A percentile compares a stretch with the other conserved stretches of the same genome.
Evolutionary conservation across 345 rosid genomes (phyloP).

Genomic region (Eucalyptus cloeziana): DNA sequence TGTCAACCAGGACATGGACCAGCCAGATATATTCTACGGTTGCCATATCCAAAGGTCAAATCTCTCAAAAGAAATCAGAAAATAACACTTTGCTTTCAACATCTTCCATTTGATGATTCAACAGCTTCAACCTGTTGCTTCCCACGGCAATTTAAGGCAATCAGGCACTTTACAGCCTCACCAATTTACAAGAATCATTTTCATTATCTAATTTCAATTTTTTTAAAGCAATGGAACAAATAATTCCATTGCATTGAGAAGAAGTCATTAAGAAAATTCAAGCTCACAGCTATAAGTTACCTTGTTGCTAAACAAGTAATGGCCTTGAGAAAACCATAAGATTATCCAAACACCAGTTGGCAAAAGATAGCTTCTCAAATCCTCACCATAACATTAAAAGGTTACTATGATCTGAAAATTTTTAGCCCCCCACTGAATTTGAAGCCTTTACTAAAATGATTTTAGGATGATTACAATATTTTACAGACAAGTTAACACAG

Average conservation of each 20-base stretch:
- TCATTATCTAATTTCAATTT: background rate
- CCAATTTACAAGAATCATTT: background rate
- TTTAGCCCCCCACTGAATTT: background rate
- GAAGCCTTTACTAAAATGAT: background rate
- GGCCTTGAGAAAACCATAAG: background rate
- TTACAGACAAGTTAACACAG: background rate
- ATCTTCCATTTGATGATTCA: background rate
- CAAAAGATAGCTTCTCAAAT: background rate
- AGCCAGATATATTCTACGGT: background rate
- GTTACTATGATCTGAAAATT: background rate
- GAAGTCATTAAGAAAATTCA: background rate
- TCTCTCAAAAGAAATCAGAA: background rate
- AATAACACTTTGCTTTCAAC: background rate
- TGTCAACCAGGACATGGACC: background rate
- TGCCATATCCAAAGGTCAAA: background rate
- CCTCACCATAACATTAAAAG: background rate
- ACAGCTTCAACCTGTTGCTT: background rate
- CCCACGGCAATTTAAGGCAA: background rate
- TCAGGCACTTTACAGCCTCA: background rate
- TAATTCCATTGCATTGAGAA: background rate
- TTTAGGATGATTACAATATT: background rate
- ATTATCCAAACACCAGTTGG: background rate
- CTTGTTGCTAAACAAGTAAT: background rate
- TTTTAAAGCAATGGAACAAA: background rate
- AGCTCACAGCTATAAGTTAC: background rate